phyloP scores from a whole-genome alignment of 345 rosid species.

The Brassica rapa region DNA sequence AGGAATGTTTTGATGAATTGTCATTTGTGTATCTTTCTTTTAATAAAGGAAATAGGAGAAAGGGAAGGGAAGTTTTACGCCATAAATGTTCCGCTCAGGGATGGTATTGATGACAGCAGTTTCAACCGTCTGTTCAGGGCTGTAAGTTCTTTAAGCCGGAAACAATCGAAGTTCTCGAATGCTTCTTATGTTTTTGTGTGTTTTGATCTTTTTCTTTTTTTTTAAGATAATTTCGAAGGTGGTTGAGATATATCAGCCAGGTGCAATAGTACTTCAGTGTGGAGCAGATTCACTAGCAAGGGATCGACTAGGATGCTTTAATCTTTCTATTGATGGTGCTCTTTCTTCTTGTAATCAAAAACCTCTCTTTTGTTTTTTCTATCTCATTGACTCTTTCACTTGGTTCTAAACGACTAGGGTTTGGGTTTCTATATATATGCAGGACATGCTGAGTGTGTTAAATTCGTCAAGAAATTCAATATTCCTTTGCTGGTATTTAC shows the following conservation, averaged over 20 bases:
- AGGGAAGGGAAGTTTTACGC: constrained; percentile 95
- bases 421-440: constrained; percentile 20
- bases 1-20: constrained; percentile 9
- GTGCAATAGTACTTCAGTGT: constrained; percentile 94
- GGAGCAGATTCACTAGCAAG: constrained; percentile 99
- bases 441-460: constrained; percentile 98
- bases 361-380: constrained; percentile 17
- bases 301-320: constrained; percentile 96
- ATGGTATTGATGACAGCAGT: constrained; percentile 94
- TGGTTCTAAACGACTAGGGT: constrained; percentile 7
- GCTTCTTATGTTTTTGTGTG: neutral
- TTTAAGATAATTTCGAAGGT: constrained; percentile 77
- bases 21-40: constrained; percentile 22
- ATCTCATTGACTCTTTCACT: constrained; percentile 2
- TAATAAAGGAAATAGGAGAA: constrained; percentile 81
- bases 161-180: neutral
- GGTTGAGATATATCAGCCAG: constrained; percentile 88
- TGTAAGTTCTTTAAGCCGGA: constrained; percentile 49
- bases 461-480: constrained; percentile 91
- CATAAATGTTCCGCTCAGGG: constrained; percentile 93
- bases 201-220: neutral
- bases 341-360: constrained; percentile 52
- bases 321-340: constrained; percentile 97
- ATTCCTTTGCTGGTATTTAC: constrained; percentile 73
- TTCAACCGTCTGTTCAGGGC: constrained; percentile 93